These are phyloP conservation scores for Trypanosoma brucei DNA, from an alignment of 208 protist species.

Conservation along the genomic window DNA sequence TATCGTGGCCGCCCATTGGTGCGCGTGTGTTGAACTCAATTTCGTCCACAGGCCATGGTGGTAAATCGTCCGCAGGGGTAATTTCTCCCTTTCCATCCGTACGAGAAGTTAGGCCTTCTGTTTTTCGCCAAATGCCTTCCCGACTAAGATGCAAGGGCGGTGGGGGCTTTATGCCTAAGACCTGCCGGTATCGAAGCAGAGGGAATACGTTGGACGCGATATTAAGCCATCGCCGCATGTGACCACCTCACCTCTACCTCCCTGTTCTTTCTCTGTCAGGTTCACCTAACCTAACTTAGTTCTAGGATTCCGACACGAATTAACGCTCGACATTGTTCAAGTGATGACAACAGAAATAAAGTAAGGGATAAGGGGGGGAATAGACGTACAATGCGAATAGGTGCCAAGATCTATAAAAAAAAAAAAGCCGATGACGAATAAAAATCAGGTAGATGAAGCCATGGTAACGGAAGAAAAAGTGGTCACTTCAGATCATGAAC, in stretches of 20 bases:
- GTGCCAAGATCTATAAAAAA: too few species aligned
- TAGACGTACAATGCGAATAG: too few species aligned
- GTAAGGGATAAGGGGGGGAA: too few species aligned
- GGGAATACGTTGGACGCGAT: neutral
- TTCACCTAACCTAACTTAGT: neutral
- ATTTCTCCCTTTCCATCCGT: neutral
- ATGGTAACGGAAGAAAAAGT: too few species aligned
- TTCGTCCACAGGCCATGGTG: conserved; percentile 60
- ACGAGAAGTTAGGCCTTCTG: neutral
- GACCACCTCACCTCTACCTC: neutral
- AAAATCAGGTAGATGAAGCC: too few species aligned
- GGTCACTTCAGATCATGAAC: too few species aligned
- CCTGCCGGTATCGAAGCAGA: neutral
- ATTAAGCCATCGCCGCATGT: neutral
- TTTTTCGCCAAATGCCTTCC: too few species aligned
- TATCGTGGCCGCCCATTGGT: conserved; percentile 46
- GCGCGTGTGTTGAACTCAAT: conserved; percentile 63
- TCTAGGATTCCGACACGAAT: too few species aligned
- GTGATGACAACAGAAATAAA: too few species aligned
- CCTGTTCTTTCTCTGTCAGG: neutral
- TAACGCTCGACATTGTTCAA: too few species aligned
- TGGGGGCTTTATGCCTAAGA: neutral
- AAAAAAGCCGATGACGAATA: too few species aligned
- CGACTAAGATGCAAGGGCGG: neutral
- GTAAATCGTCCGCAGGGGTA: conserved; percentile 15